Conservation (phyloP, 208 protist species). For the Crithidia sp. region DNA sequence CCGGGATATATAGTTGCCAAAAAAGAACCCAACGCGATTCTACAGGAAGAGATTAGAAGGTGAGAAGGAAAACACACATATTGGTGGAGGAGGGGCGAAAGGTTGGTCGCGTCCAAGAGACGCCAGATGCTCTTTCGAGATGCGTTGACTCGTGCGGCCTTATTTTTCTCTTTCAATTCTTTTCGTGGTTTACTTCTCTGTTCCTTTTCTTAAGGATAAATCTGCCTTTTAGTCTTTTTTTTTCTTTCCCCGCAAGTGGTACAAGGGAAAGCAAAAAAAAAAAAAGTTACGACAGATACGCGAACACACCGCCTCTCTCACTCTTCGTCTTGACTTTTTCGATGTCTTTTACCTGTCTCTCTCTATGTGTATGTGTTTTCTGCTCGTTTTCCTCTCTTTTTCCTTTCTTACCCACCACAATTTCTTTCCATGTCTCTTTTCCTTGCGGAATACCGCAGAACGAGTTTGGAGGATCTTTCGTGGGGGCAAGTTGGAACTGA, state of each 20-base stretch:
- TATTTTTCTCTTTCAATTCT: conserved; percentile 12
- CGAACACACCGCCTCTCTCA: too few species aligned
- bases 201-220: conserved; percentile 8
- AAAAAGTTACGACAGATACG: too few species aligned
- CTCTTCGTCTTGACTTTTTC: too few species aligned
- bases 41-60: background rate
- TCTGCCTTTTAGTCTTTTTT: background rate
- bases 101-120: conserved; percentile 10
- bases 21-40: too few species aligned
- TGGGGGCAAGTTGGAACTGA: too few species aligned
- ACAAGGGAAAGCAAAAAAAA: too few species aligned
- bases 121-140: conserved; percentile 11
- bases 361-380: background rate
- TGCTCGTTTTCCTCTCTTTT: background rate
- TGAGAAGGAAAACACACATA: background rate
- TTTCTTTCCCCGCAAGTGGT: too few species aligned
- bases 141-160: conserved; percentile 19
- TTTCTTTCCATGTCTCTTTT: background rate
- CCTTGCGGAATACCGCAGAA: too few species aligned
- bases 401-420: background rate
- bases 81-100: background rate
- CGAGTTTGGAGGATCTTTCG: too few species aligned
- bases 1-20: too few species aligned
- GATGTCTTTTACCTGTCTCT: too few species aligned
- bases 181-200: conserved; percentile 13